Percentiles rank a stretch among this genome's conserved stretches.
Evolutionary conservation across 345 rosid genomes (phyloP).

Genomic region (Raphanus raphanistrum): DNA sequence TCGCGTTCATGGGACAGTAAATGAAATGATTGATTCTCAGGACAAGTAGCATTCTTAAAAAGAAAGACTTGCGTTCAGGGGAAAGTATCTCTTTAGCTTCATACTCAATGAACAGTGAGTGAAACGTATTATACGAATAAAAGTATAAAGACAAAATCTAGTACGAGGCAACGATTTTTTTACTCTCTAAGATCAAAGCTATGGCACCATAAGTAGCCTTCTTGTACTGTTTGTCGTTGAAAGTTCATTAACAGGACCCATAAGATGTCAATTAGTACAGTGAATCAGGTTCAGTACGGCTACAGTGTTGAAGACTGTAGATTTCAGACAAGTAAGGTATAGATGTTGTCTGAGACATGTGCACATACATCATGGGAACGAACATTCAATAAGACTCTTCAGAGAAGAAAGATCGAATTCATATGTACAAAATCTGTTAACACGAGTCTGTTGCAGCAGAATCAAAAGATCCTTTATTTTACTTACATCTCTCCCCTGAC

Average conservation of each 20-base stretch:
- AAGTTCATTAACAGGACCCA: neutral
- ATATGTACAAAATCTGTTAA: slow-evolving; percentile 3
- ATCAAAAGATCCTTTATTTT: slow-evolving; percentile 13
- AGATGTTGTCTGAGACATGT: slow-evolving; percentile 12
- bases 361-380: neutral
- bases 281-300: neutral
- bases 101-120: neutral
- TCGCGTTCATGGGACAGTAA: neutral
- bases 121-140: neutral
- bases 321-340: slow-evolving; percentile 30
- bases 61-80: slow-evolving; percentile 16
- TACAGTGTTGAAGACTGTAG: slow-evolving; percentile 7
- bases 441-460: slow-evolving; percentile 7
- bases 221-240: neutral
- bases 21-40: neutral
- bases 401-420: neutral
- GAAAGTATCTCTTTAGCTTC: slow-evolving; percentile 17
- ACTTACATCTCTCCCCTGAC: slow-evolving; percentile 14
- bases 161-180: slow-evolving; percentile 2
- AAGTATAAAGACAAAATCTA: neutral
- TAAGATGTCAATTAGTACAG: slow-evolving; percentile 15
- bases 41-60: neutral
- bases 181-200: neutral
- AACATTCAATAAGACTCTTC: slow-evolving; percentile 9
- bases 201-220: neutral